Conservation (phyloP, 1,284 basidiomycete species). For the Rhodotorula sp. region DNA sequence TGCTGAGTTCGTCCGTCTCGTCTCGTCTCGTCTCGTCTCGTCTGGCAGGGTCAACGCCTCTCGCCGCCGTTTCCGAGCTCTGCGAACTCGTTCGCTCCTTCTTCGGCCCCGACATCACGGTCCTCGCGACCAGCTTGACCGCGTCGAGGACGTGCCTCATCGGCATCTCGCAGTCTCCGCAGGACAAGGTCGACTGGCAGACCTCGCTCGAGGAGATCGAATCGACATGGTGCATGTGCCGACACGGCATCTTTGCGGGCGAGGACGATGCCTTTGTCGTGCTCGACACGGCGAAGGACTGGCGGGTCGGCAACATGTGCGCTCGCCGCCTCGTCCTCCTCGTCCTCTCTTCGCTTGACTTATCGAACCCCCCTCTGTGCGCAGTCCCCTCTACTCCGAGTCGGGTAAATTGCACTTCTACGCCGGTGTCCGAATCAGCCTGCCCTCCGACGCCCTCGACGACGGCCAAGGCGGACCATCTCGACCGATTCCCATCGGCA, state of each 20-base stretch:
- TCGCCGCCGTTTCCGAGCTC: neutral
- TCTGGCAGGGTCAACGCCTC: neutral
- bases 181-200: neutral
- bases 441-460: neutral
- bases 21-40: neutral
- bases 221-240: neutral
- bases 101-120: conserved; percentile 1
- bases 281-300: neutral
- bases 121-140: neutral
- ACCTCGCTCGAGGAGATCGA: neutral
- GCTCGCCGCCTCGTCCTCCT: neutral
- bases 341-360: no score
- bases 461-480: neutral
- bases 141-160: neutral
- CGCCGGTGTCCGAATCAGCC: neutral
- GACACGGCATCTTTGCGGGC: neutral
- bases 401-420: neutral
- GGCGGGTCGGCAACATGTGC: neutral
- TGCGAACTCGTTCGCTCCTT: neutral
- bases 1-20: neutral
- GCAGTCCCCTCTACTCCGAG: neutral
- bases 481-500: neutral
- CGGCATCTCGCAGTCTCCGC: neutral
- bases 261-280: neutral
- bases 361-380: no score